Percentiles rank a stretch among this genome's conserved stretches.
phyloP scores from a whole-genome alignment of 768 basidiomycete species.

The Phaeotremella skinneri region DNA sequence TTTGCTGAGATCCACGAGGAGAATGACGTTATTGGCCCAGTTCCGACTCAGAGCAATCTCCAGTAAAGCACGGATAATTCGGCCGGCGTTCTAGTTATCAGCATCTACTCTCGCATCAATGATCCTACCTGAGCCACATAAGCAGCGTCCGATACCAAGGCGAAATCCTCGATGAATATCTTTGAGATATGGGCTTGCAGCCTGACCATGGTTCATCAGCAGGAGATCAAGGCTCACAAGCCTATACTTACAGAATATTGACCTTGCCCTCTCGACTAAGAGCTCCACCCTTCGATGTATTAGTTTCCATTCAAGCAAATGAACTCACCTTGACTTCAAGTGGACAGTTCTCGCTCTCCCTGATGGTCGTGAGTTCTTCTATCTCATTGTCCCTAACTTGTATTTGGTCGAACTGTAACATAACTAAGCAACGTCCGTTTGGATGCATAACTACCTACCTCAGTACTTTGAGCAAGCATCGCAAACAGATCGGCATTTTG shows the following conservation, averaged over 20 bases:
- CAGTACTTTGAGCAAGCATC: slow-evolving; percentile 85
- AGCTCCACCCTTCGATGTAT: slow-evolving; percentile 61
- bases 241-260: slow-evolving; percentile 66
- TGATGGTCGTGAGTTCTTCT: slow-evolving; percentile 71
- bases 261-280: slow-evolving; percentile 75
- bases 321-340: slow-evolving; percentile 72
- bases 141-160: slow-evolving; percentile 88
- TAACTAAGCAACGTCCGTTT: background rate
- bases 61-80: slow-evolving; percentile 88
- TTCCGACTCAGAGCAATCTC: slow-evolving; percentile 91
- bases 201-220: slow-evolving; percentile 12
- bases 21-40: slow-evolving; percentile 77
- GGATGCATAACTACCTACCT: slow-evolving; percentile 57
- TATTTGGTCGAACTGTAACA: slow-evolving; percentile 80
- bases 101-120: background rate
- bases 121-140: slow-evolving; percentile 72
- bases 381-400: slow-evolving; percentile 87
- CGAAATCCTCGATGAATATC: slow-evolving; percentile 84
- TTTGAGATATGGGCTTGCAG: slow-evolving; percentile 86
- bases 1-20: slow-evolving; percentile 87
- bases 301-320: background rate
- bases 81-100: slow-evolving; percentile 66
- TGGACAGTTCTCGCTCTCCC: slow-evolving; percentile 61
- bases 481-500: slow-evolving; percentile 85
- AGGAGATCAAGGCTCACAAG: background rate